These are phyloP conservation scores for Immersiella caudata DNA, from an alignment of 495 filamentous ascomycete genomes.

Conservation along the genomic window DNA sequence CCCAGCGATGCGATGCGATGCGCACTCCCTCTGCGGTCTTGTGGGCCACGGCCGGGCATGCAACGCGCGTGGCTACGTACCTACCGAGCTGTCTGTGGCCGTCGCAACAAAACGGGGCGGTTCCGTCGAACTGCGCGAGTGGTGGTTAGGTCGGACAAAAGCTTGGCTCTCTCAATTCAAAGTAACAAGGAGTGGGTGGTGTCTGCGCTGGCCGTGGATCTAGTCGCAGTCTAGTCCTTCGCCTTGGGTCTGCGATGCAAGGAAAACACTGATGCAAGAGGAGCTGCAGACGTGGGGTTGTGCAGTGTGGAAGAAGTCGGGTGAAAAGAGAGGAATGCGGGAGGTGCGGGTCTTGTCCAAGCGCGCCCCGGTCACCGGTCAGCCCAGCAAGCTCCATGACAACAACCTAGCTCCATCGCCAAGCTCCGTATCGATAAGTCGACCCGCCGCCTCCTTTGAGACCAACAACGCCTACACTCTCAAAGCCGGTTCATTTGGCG, in stretches of 20 bases:
- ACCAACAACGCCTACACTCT: background rate
- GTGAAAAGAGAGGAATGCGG: conserved; percentile 35
- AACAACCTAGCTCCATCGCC: conserved; percentile 34
- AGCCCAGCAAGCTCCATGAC: conserved; percentile 24
- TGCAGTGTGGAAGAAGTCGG: conserved; percentile 34
- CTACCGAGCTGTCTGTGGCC: conserved; percentile 19
- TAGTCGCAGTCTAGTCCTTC: conserved; percentile 21
- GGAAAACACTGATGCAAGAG: conserved; percentile 40
- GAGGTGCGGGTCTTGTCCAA: conserved; percentile 37
- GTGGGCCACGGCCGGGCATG: conserved; percentile 9
- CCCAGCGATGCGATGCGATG: conserved; percentile 19
- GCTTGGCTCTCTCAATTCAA: conserved; percentile 8
- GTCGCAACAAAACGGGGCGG: conserved; percentile 19
- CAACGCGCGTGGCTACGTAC: conserved; percentile 22
- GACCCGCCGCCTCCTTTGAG: background rate
- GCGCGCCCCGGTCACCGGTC: conserved; percentile 12
- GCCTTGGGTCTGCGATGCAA: conserved; percentile 39
- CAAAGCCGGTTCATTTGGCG: background rate
- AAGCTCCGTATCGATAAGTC: conserved; percentile 27
- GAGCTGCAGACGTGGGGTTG: conserved; percentile 42
- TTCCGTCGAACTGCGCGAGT: conserved; percentile 5
- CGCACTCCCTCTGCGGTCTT: conserved; percentile 11
- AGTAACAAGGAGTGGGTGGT: conserved; percentile 22
- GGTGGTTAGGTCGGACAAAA: conserved; percentile 3
- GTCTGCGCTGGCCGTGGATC: conserved; percentile 37